Evolutionary conservation across 352 stramenopile species (phyloP).

Genomic region (Phytopythium boreale): DNA sequence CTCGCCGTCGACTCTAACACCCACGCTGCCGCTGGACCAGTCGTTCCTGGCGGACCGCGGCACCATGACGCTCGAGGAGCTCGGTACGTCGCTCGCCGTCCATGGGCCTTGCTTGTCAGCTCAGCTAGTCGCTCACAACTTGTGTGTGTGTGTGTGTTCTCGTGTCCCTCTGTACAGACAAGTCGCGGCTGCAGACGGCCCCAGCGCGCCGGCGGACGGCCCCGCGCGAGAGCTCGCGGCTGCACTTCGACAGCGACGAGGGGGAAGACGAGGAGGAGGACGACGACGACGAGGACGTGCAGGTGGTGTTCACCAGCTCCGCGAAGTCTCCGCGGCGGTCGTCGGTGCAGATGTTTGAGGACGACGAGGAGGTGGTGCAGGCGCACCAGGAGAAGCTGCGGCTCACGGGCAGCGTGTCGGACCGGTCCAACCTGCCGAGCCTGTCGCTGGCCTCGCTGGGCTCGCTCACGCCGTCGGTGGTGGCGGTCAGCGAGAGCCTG

Average conservation of each 20-base stretch:
- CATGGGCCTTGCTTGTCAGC: too few species aligned
- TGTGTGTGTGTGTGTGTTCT: too few species aligned
- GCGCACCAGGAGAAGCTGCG: conserved; percentile 5
- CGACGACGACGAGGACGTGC: not conserved
- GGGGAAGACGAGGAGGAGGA: too few species aligned
- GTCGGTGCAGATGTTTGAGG: conserved; percentile 4
- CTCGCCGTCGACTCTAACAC: conserved; percentile 3
- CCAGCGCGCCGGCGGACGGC: conserved; percentile 13
- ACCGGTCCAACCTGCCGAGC: conserved; percentile 13
- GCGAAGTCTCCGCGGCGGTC: not conserved
- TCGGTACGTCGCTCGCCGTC: conserved; percentile 27
- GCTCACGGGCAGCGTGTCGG: not conserved
- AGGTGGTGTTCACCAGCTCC: too few species aligned
- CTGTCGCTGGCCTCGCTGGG: too few species aligned
- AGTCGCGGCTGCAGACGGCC: conserved; percentile 25
- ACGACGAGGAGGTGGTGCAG: conserved; percentile 8
- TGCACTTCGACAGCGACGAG: conserved; percentile 23
- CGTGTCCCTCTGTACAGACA: conserved; percentile 15
- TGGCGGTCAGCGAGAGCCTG: not conserved
- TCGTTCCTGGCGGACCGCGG: conserved; percentile 5
- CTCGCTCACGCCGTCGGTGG: conserved; percentile 12
- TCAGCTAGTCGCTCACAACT: not conserved
- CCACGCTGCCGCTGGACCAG: not conserved
- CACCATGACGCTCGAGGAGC: conserved; percentile 29
- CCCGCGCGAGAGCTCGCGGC: conserved; percentile 32